Evolutionary conservation across 495 filamentous ascomycete species (phyloP), one percentile per base, ranked within the genome.

Genomic region (Aspergillus indologenus): DNA sequence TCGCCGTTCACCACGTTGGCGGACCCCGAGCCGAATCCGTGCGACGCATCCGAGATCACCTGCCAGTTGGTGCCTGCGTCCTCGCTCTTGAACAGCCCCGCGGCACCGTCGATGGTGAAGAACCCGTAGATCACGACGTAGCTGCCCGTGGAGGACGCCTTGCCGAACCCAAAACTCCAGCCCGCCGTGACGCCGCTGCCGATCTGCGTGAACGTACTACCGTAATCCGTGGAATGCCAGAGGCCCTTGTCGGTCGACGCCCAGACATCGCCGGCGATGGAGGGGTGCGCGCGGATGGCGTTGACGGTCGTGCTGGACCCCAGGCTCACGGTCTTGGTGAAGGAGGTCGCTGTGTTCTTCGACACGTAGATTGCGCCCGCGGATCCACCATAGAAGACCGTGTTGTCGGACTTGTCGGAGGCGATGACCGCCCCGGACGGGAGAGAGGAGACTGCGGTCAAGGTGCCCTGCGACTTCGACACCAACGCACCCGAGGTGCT

Each of bases 1-100:
- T 61, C 60, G 3, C 47, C 60, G 49, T 58, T 58, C 7, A 61
- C 60, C 15, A 61, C 48, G 31, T 61, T 61, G 26, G 60, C 60
- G 1, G 49, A 26, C 7, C 44, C 60, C 19, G 60, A 49, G 3
- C 60, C 60, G 21, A 61, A 61, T 18, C 60, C 60, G 42, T 61
- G 49, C 3, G 42, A 21, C 8, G 44, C 42, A 20, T 61, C 60
- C 18, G 60, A 61, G 19, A 61, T 61, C 11, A 31, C 5, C 54
- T 57, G 54, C 60, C 60, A 61, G 17, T 49, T 61, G 0, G 18
- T n/a, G 1, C 60, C 60, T 8, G 21, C 17, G 24, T 61, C 60
- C 43, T 61, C 60, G 2, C 54, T 61, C 49, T 61, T 61, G 43
- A 50, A 57, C 21, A 61, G 44, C 18, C 12, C 60, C 3, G 54